Base-by-base conservation (phyloP, 306 rosid species). In the Castanea sativa region DNA sequence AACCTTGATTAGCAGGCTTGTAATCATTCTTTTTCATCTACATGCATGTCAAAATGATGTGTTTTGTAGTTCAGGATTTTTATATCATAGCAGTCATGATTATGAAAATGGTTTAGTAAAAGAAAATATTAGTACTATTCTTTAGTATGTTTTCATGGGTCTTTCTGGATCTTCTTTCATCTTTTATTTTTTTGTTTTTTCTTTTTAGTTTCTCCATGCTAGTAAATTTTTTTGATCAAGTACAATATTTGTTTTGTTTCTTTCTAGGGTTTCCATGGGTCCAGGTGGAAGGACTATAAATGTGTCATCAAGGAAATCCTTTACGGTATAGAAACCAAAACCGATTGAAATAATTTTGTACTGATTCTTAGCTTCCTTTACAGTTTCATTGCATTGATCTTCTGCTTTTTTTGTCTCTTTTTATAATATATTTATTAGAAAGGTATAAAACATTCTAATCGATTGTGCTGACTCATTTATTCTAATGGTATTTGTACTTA, bases 191-290 rank as follows among this genome's bases (percentile, higher is more conserved):
- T 58, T 18, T 71, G 14, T n/a, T 16, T 19, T 32, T 49, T 12
- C 0, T 49, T 49, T 45, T 49, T 49, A 49, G 41, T 55, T 53
- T 71, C 23, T 45, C 9, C 38, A n/a, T 68, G 5, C 58, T 61
- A 25, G 49, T 30, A 29, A 60, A 35, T 73, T 9, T 73, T 25
- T 45, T 76, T 12, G 15, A 78, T 76, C 55, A 73, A 56, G 81
- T 55, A 58, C 1, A 25, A 23, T 71, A 51, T 80, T 27, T 80
- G 6, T 53, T 80, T 5, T 80, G 73, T 76, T 73, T 69, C 59
- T 76, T 68, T 81, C 20, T 69, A 94, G 97, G 88, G 78, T 79
- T 83, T 78, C 85, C 55, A 80, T 81, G 23, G 86, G 89, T 88
- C 72, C 87, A 74, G 78, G 87, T 69, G 25, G 78, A 52, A 87